These are phyloP conservation scores for Salvia splendens DNA, from an alignment of 257 asterid genomes.

Conservation along the genomic window DNA sequence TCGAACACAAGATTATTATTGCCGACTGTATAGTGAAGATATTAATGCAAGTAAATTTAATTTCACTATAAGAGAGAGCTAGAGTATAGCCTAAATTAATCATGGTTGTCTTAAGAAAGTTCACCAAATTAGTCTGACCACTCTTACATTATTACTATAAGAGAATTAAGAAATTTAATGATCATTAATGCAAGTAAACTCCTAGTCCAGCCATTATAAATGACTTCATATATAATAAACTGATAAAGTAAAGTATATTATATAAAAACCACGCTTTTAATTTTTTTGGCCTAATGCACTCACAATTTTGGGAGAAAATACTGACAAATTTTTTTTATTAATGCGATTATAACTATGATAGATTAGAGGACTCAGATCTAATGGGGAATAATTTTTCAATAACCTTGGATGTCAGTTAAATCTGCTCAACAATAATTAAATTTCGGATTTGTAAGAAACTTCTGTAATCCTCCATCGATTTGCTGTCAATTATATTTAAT, in stretches of 20 bases:
- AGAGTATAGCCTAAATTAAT: background rate
- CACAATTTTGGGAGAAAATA: too few relatives aligned
- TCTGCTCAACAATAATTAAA: conserved; percentile 19
- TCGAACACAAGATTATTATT: too few relatives aligned
- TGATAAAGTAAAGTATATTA: too few relatives aligned
- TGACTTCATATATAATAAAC: background rate
- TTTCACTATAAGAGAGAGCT: background rate
- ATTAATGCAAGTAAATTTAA: too few relatives aligned
- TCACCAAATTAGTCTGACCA: conserved; percentile 16
- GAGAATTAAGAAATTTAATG: background rate
- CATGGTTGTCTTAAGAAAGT: conserved; percentile 10
- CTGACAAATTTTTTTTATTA: too few relatives aligned
- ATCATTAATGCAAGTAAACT: conserved; percentile 11
- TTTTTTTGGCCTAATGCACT: too few relatives aligned
- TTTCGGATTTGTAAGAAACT: background rate
- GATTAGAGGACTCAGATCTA: background rate
- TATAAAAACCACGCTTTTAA: too few relatives aligned
- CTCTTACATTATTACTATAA: background rate
- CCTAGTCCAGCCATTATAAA: background rate
- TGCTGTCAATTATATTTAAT: background rate
- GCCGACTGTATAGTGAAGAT: too few relatives aligned
- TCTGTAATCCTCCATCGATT: background rate
- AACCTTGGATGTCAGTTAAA: conserved; percentile 20
- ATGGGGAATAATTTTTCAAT: background rate
- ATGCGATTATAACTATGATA: too few relatives aligned